These are phyloP conservation scores for Penicillium cosmopolitanum DNA, from an alignment of 495 filamentous ascomycete genomes.

Conservation along the genomic window DNA sequence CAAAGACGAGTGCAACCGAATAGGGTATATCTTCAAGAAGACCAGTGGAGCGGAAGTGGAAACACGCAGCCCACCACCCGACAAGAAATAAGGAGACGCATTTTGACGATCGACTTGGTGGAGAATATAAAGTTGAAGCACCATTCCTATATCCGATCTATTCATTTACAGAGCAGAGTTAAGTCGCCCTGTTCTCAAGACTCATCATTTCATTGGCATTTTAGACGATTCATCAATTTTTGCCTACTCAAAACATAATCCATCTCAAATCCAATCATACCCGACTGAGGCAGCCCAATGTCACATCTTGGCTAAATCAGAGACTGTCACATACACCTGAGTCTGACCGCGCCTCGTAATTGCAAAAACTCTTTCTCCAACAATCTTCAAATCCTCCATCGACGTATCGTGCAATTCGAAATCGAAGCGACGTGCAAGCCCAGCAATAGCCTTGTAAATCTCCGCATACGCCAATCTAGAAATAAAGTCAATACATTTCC, in stretches of 20 bases:
- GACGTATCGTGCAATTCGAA: conserved; percentile 6
- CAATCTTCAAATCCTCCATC: not conserved
- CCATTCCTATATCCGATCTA: not conserved
- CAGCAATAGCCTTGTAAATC: conserved; percentile 5
- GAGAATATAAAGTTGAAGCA: not conserved
- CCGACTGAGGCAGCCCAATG: not conserved
- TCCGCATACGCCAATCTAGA: conserved; percentile 5
- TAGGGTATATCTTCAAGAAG: conserved; percentile 74
- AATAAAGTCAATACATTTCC: not conserved
- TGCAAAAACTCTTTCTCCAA: not conserved
- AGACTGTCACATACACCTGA: not conserved
- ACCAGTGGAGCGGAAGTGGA: conserved; percentile 36
- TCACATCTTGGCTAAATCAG: conserved; percentile 1
- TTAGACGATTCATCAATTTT: not conserved
- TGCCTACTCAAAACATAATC: not conserved
- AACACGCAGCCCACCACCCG: not conserved
- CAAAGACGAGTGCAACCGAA: conserved; percentile 59
- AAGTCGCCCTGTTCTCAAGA: not conserved
- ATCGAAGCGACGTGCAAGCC: conserved; percentile 1
- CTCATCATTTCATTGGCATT: not conserved
- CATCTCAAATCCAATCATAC: not conserved
- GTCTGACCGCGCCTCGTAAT: not conserved
- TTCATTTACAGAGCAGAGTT: not conserved
- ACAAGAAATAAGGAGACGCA: not conserved
- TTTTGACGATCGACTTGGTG: not conserved